Evolutionary conservation across 192 early-diverging fungal genomes (phyloP).

Genomic region (Gorgonomyces haynaldii): DNA sequence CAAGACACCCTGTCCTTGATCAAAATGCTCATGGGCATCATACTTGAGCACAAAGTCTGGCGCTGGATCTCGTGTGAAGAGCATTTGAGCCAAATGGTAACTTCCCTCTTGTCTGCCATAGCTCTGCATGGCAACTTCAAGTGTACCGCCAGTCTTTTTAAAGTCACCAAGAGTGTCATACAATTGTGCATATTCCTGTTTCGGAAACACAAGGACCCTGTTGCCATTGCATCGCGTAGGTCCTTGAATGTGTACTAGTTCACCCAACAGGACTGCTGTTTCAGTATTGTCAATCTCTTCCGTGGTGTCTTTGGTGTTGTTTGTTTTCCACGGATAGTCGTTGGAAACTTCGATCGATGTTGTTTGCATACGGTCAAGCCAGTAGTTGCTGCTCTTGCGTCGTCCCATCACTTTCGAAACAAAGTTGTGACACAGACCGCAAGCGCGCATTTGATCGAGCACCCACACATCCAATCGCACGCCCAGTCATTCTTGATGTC

Average conservation of each 20-base stretch:
- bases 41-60: conserved; percentile 10
- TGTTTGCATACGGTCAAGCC: not conserved
- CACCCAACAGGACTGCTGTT: not conserved
- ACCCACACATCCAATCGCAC: too few species aligned
- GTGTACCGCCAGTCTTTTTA: not conserved
- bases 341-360: not conserved
- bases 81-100: too few species aligned
- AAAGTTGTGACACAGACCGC: too few species aligned
- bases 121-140: conserved; percentile 21
- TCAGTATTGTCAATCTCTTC: too few species aligned
- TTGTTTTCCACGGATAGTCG: not conserved
- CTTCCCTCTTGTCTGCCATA: conserved; percentile 18
- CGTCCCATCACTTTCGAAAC: too few species aligned
- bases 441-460: too few species aligned
- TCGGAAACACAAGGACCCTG: not conserved
- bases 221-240: not conserved
- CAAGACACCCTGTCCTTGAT: not conserved
- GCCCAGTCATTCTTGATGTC: too few species aligned
- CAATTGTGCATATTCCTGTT: not conserved
- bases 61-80: conserved; percentile 26
- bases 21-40: not conserved
- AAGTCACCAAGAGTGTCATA: conserved; percentile 1
- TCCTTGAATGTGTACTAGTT: not conserved
- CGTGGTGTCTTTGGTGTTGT: too few species aligned
- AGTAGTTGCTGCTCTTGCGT: too few species aligned